Evolutionary conservation across 1,284 basidiomycete genomes (phyloP).

Genomic region (Ceratobasidium papillatum): DNA sequence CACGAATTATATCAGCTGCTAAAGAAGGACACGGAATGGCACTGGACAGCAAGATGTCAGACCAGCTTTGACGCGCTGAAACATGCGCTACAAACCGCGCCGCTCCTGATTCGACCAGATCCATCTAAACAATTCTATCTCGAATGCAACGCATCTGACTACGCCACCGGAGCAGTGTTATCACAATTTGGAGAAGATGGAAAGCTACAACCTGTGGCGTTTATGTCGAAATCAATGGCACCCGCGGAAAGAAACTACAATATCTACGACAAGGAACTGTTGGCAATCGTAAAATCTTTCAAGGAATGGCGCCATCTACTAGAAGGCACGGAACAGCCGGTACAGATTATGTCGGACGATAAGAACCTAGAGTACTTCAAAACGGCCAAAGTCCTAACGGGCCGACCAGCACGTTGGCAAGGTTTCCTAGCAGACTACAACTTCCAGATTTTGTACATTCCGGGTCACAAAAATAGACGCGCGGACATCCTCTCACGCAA

Average conservation of each 20-base stretch:
- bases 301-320: too few species aligned
- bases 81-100: not conserved
- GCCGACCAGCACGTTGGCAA: conserved; percentile 57
- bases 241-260: too few species aligned
- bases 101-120: conserved; percentile 32
- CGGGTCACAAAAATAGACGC: conserved; percentile 53
- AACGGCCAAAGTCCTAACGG: conserved; percentile 58
- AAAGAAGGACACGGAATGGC: conserved; percentile 42
- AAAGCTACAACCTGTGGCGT: conserved; percentile 48
- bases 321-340: too few species aligned
- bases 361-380: too few species aligned
- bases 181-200: conserved; percentile 44
- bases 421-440: conserved; percentile 52
- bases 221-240: too few species aligned
- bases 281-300: too few species aligned
- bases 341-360: too few species aligned
- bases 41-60: conserved; percentile 40
- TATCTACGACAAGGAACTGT: too few species aligned
- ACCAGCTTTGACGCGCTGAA: conserved; percentile 48
- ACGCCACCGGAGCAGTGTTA: conserved; percentile 49
- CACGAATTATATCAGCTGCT: conserved; percentile 47
- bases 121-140: conserved; percentile 45
- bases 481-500: too few species aligned
- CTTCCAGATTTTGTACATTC: conserved; percentile 54
- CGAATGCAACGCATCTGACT: conserved; percentile 50